Percentiles rank a stretch among this genome's conserved stretches.
Evolutionary conservation across 2,329 filamentous ascomycete genomes (phyloP).

Genomic region (Diatrype stigma): DNA sequence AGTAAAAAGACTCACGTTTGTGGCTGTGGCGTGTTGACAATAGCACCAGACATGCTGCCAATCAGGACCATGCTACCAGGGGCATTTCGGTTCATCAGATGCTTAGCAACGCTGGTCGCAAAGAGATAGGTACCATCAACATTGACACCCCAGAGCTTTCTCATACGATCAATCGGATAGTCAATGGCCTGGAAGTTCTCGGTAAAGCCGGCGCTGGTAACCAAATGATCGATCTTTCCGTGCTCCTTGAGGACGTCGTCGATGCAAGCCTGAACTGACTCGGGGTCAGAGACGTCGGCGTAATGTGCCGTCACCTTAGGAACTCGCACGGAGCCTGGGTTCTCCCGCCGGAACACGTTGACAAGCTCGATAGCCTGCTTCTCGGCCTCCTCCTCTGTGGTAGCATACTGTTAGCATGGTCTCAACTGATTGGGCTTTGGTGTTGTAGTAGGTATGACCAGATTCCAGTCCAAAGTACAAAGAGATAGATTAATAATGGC

Average conservation of each 20-base stretch:
- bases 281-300: constrained; percentile 77
- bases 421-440: constrained; percentile 1
- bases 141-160: constrained; percentile 92
- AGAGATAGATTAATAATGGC: neutral
- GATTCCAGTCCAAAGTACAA: neutral
- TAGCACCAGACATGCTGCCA: constrained; percentile 88
- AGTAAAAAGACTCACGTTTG: constrained; percentile 72
- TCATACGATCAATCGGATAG: constrained; percentile 86
- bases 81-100: constrained; percentile 77
- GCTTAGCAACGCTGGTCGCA: constrained; percentile 77
- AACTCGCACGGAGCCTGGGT: constrained; percentile 66
- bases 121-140: constrained; percentile 91
- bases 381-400: constrained; percentile 73
- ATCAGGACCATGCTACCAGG: constrained; percentile 89
- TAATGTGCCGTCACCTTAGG: constrained; percentile 88
- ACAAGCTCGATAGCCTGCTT: constrained; percentile 71
- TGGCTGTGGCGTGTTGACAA: constrained; percentile 93
- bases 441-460: neutral
- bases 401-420: constrained; percentile 11
- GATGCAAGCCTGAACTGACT: constrained; percentile 72
- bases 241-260: constrained; percentile 66
- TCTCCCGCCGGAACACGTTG: constrained; percentile 72
- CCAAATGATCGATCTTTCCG: constrained; percentile 82
- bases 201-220: constrained; percentile 94
- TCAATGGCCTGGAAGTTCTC: constrained; percentile 91